A percentile compares a stretch with the other conserved stretches of the same genome.
Conservation (phyloP, 371 early-diverging fungal species). For the Coelomomyces lativittatus region DNA sequence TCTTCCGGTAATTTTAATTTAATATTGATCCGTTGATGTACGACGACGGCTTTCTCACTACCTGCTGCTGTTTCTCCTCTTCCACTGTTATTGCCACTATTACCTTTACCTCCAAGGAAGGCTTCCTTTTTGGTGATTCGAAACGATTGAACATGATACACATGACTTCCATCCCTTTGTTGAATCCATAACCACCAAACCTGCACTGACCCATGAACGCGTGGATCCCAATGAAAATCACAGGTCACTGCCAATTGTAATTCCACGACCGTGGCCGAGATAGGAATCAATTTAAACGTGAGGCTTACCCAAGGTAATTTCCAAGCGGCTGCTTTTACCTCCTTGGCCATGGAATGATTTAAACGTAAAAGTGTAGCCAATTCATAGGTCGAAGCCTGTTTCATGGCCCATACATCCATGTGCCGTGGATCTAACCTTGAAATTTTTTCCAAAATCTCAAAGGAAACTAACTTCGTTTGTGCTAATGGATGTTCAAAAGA, state of each 20-base stretch:
- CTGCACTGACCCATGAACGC: slow-evolving; percentile 65
- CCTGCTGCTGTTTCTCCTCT: too few relatives aligned
- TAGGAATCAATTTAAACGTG: slow-evolving; percentile 63
- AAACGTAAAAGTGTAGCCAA: slow-evolving; percentile 67
- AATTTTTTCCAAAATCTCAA: slow-evolving; percentile 3
- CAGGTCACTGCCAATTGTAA: slow-evolving; percentile 55
- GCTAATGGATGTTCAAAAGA: slow-evolving; percentile 75
- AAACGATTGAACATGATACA: slow-evolving; percentile 45
- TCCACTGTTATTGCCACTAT: too few relatives aligned
- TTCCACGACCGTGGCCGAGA: slow-evolving; percentile 73
- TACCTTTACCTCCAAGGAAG: too few relatives aligned
- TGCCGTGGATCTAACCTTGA: slow-evolving; percentile 1
- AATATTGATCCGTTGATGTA: slow-evolving; percentile 16
- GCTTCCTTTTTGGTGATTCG: slow-evolving; percentile 9
- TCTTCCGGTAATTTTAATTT: slow-evolving; percentile 71
- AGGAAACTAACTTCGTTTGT: slow-evolving; percentile 43
- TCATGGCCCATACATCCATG: slow-evolving; percentile 38
- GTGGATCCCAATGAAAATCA: slow-evolving; percentile 82
- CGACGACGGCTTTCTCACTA: slow-evolving; percentile 7
- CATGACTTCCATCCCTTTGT: slow-evolving; percentile 47
- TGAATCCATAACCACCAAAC: slow-evolving; percentile 92
- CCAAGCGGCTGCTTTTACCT: slow-evolving; percentile 49
- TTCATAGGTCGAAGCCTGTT: slow-evolving; percentile 65
- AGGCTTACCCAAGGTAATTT: slow-evolving; percentile 69
- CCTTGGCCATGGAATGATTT: slow-evolving; percentile 58